Evolutionary conservation across 2,329 filamentous ascomycete species (phyloP), one percentile per base, ranked within the genome.

Genomic region (Mycocentrospora acerina): DNA sequence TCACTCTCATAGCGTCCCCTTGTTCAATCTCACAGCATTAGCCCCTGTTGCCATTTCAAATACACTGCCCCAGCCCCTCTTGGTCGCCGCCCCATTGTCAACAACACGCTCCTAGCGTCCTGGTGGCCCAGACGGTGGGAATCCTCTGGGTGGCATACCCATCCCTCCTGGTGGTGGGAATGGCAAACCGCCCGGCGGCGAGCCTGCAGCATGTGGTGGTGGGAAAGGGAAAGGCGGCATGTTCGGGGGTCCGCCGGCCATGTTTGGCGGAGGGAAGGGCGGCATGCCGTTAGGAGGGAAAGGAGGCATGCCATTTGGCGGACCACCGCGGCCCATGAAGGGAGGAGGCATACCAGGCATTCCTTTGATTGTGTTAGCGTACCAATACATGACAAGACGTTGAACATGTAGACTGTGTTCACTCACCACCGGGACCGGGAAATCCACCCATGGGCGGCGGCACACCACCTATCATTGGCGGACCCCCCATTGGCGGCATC

Each of bases 281-380:
- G 65, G 68, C 56, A 68, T 64, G n/a, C 57, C 57, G 16, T 55
- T 57, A 4, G 64, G 62, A 22, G 55, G 55, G 25, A 51, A 43
- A 29, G 64, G 67, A 12, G 64, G 65, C 63, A 66, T 64, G 37
- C 55, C 53, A 29, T 59, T 59, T 8, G 56, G 57, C n/a, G 60
- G 65, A 42, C 64, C 66, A 49, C 68, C 67, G n/a, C 63, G 66
- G 35, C 65, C 68, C 55, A 69, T 67, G 44, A 68, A 68, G 1
- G 66, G 69, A 16, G 69, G 66, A 30, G 66, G 67, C 40, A 64
- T 58, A 42, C 62, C 64, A 11, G 60, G 61, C 59, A 62, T 60
- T 25, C 57, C 59, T 5, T 59, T 25, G 7, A 3, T 13, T 7
- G 12, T 11, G 29, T 59, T 35, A 58, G 44, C 31, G n/a, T n/a